phyloP scores from a whole-genome alignment of 768 basidiomycete genomes.

The Lactarius sp. region DNA sequence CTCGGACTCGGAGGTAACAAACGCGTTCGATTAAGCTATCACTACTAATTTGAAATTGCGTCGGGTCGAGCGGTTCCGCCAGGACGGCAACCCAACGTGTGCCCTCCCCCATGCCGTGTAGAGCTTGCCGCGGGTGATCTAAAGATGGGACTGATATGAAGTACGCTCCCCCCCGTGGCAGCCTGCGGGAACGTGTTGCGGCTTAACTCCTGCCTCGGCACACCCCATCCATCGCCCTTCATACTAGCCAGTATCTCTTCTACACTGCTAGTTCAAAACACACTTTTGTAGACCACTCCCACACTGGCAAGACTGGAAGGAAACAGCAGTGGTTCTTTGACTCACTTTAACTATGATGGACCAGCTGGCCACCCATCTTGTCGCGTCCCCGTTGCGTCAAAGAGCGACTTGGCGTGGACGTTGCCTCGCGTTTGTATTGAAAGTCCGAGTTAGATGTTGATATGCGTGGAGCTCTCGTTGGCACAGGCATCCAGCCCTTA shows the following conservation, averaged over 20 bases:
- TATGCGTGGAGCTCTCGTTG: slow-evolving; percentile 14
- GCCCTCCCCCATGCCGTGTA: slow-evolving; percentile 9
- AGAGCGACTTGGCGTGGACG: slow-evolving; percentile 5
- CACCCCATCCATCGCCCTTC: not conserved
- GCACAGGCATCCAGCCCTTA: not conserved
- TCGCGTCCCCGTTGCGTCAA: slow-evolving; percentile 6
- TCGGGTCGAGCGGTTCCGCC: slow-evolving; percentile 1
- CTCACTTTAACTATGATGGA: not conserved
- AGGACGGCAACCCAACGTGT: not conserved
- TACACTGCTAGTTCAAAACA: slow-evolving; percentile 2
- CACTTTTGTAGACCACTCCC: not conserved
- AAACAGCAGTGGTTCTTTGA: not conserved
- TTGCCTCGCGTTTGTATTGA: slow-evolving; percentile 18
- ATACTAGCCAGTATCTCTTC: not conserved
- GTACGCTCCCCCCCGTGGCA: slow-evolving; percentile 7
- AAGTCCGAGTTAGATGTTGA: slow-evolving; percentile 16
- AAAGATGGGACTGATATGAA: slow-evolving; percentile 7
- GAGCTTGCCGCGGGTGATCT: not conserved
- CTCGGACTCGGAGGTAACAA: too few species aligned
- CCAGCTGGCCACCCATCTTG: not conserved
- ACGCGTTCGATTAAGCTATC: slow-evolving; percentile 1
- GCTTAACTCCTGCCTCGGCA: slow-evolving; percentile 6
- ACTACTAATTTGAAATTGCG: slow-evolving; percentile 16
- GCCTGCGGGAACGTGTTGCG: slow-evolving; percentile 17
- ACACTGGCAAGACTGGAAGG: not conserved